Conservation (phyloP, 2,329 filamentous ascomycete genomes). For the Diaporthe citri region DNA sequence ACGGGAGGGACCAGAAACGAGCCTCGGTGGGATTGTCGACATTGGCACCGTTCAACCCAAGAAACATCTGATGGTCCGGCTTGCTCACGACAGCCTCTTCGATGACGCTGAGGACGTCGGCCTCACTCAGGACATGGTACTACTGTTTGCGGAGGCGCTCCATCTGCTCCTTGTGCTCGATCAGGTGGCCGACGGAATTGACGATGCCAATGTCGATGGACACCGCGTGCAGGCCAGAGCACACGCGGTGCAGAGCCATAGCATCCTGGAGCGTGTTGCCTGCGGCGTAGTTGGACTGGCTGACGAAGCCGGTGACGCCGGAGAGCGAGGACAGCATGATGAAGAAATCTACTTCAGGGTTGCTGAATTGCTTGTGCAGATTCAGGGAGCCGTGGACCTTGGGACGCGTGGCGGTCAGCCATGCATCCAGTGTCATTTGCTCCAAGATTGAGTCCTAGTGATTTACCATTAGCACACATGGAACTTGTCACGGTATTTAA, state of each 20-base stretch:
- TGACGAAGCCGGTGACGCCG: not conserved
- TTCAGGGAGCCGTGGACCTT: constrained; percentile 21
- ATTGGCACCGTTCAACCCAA: too few relatives aligned
- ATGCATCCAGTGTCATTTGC: constrained; percentile 12
- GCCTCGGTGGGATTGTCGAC: too few relatives aligned
- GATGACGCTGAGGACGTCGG: too few relatives aligned
- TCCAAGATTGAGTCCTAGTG: constrained; percentile 20
- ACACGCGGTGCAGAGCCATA: constrained; percentile 41
- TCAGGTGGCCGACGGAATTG: constrained; percentile 1
- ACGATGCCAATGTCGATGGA: constrained; percentile 45
- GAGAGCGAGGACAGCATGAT: constrained; percentile 30
- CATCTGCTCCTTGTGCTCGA: too few relatives aligned
- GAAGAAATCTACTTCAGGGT: constrained; percentile 37
- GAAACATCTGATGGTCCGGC: too few relatives aligned
- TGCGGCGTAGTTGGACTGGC: constrained; percentile 42
- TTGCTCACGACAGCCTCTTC: too few relatives aligned
- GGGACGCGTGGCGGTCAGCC: not conserved
- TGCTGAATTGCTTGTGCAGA: constrained; percentile 48
- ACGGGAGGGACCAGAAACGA: too few relatives aligned
- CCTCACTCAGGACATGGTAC: too few relatives aligned
- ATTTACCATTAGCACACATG: too few relatives aligned
- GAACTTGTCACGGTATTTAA: too few relatives aligned
- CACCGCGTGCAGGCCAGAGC: constrained; percentile 42
- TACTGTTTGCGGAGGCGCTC: too few relatives aligned
- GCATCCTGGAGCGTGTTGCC: constrained; percentile 52